Conservation (phyloP, 139 green algal species). For the Cymbomonas tetramitiformis region DNA sequence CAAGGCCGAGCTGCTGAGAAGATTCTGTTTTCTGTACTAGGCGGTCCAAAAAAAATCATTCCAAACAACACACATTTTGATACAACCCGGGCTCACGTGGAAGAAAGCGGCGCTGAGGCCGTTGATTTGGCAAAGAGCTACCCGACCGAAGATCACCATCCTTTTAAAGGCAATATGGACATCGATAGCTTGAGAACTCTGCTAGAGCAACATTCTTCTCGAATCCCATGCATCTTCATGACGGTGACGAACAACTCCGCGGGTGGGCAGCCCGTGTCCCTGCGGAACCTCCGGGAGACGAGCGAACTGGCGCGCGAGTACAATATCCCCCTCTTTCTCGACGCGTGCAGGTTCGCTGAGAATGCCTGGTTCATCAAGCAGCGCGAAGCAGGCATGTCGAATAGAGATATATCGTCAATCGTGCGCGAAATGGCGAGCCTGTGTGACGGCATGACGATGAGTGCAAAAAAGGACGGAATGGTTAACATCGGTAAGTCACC, state of each 20-base stretch:
- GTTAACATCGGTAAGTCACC: background rate
- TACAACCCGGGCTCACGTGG: background rate
- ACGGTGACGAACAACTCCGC: background rate
- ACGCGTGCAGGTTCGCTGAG: background rate
- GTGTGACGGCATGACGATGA: background rate
- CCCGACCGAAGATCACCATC: background rate
- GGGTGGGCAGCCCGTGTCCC: background rate
- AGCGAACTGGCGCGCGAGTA: background rate
- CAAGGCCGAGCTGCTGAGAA: background rate
- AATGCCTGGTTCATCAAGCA: background rate
- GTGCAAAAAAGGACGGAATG: background rate
- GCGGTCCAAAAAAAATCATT: background rate
- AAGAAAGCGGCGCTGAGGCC: background rate
- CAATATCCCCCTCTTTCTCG: background rate
- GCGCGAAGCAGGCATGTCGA: background rate
- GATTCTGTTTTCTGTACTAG: background rate
- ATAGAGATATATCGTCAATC: background rate
- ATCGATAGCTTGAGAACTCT: background rate
- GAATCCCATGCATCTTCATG: background rate
- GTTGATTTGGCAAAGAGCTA: background rate
- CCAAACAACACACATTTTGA: background rate
- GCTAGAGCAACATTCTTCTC: background rate
- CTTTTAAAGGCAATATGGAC: background rate
- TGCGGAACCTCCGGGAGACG: background rate
- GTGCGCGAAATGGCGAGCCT: background rate